Evolutionary conservation across 345 rosid species (phyloP), one percentile per base, ranked within the genome.

Genomic region (Raphanus sativus): DNA sequence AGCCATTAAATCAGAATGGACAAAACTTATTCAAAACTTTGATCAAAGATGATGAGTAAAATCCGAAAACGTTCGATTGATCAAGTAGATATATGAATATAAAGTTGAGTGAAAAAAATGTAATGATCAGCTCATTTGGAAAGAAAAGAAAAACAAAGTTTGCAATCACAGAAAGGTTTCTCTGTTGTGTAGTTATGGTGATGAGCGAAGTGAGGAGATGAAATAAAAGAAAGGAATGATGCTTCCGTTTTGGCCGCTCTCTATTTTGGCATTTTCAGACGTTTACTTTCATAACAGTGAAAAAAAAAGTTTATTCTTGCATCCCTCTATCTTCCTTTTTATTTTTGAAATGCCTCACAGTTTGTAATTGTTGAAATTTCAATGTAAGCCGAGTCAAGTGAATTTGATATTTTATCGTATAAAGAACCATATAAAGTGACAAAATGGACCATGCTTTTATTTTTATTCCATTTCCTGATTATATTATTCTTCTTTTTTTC

Each of bases 1-100:
- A 81, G 91, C 95, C 97, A 91, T 91, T 50, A 76, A 72, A 77
- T 11, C 70, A 64, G 68, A 64, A 64, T 34, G 3, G 68, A 24
- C 2, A 36, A 62, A 64, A 9, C 11, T 34, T 56, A 54, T 2
- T 8, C 70, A 1, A 71, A 63, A 64, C 71, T 65, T 77, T 63
- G 4, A 70, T 33, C 40, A 58, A 29, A 25, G 42, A 29, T 73
- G 73, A 73, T 67, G n/a, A 38, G 28, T 2, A 4, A 21, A 21
- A 30, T 13, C 16, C 17, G 55, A 48, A 42, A 62, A 26, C 16
- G 28, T 9, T 38, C 21, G 50, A 13, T 29, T 71, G 76, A 77
- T 69, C 74, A 69, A 40, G 75, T 77, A 29, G 69, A 61, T 55
- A 8, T 59, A 11, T 30, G 5, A 29, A 70, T 60, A 42, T n/a